Evolutionary conservation across 352 stramenopile genomes (phyloP).

Genomic region (Pythium volutum): DNA sequence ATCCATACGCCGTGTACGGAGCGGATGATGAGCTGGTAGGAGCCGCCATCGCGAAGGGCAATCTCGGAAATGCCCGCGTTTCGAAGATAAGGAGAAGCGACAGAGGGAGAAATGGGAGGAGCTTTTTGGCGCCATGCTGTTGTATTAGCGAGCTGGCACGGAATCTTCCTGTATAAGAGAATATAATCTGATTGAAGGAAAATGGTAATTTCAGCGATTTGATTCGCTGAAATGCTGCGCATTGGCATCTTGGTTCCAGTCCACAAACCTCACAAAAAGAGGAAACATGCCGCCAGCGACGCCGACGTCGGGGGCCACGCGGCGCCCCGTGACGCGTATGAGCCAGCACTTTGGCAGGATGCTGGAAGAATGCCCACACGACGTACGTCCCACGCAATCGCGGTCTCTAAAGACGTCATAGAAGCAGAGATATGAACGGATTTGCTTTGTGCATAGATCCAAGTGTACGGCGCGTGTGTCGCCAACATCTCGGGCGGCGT

Average conservation of each 20-base stretch:
- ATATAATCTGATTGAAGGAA: conserved; percentile 2
- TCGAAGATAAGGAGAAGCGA: too few species aligned
- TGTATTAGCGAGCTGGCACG: background rate
- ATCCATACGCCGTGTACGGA: background rate
- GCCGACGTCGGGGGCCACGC: conserved; percentile 6
- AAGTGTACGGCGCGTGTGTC: conserved; percentile 79
- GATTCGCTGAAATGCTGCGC: conserved; percentile 7
- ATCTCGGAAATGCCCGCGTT: too few species aligned
- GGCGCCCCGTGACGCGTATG: conserved; percentile 45
- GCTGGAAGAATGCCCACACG: conserved; percentile 54
- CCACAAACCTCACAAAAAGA: background rate
- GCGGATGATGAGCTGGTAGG: background rate
- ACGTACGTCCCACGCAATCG: conserved; percentile 33
- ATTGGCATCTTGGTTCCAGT: background rate
- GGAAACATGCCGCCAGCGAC: conserved; percentile 1
- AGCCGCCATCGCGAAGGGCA: background rate
- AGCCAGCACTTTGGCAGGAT: conserved; percentile 68
- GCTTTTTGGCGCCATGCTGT: conserved; percentile 15
- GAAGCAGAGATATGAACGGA: background rate
- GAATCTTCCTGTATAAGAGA: conserved; percentile 12
- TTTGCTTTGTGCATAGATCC: conserved; percentile 38
- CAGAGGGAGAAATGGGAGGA: background rate
- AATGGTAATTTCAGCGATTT: background rate
- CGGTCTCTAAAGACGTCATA: conserved; percentile 2
- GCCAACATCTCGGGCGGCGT: conserved; percentile 56